A percentile compares a stretch with the other conserved stretches of the same genome.
Evolutionary conservation across 208 protist species (phyloP).

Genomic region (Novymonas esmeraldas): DNA sequence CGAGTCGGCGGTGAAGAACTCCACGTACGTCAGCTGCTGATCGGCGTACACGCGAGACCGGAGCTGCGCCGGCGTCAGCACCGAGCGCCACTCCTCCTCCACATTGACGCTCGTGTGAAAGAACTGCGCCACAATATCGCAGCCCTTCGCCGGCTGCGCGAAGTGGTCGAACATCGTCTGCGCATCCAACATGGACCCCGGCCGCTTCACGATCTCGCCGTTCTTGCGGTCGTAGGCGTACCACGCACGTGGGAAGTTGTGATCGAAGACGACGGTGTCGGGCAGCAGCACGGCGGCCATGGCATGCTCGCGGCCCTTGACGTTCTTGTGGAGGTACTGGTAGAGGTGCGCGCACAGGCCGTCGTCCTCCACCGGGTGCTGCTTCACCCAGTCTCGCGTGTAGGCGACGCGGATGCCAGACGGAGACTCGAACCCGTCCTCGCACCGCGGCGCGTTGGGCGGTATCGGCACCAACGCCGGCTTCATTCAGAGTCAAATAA

Average conservation of each 20-base stretch:
- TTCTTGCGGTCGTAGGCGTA: constrained; percentile 89
- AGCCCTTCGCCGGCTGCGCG: constrained; percentile 36
- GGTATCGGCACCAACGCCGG: constrained; percentile 27
- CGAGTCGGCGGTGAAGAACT: constrained; percentile 82
- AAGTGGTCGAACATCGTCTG: constrained; percentile 86
- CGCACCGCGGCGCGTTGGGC: constrained; percentile 51
- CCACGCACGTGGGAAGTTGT: constrained; percentile 94
- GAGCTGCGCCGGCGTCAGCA: constrained; percentile 27
- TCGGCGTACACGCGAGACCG: constrained; percentile 21
- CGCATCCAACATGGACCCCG: constrained; percentile 84
- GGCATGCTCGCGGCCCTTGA: constrained; percentile 73
- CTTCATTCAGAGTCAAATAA: constrained; percentile 9
- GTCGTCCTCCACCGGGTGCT: constrained; percentile 86
- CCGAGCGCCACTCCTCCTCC: constrained; percentile 45
- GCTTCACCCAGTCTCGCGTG: constrained; percentile 72
- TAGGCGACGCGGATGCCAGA: constrained; percentile 73
- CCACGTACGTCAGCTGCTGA: constrained; percentile 75
- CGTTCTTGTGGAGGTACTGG: constrained; percentile 86
- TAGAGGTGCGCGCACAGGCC: constrained; percentile 82
- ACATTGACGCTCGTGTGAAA: constrained; percentile 62
- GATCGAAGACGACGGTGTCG: constrained; percentile 92
- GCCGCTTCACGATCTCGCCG: constrained; percentile 79
- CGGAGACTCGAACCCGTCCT: constrained; percentile 51
- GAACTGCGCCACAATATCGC: constrained; percentile 88
- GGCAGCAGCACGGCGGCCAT: constrained; percentile 71